A percentile compares a stretch with the other conserved stretches of the same genome.
phyloP scores from a whole-genome alignment of 176 grass and related monocot species.

The Aegilops tauschii region DNA sequence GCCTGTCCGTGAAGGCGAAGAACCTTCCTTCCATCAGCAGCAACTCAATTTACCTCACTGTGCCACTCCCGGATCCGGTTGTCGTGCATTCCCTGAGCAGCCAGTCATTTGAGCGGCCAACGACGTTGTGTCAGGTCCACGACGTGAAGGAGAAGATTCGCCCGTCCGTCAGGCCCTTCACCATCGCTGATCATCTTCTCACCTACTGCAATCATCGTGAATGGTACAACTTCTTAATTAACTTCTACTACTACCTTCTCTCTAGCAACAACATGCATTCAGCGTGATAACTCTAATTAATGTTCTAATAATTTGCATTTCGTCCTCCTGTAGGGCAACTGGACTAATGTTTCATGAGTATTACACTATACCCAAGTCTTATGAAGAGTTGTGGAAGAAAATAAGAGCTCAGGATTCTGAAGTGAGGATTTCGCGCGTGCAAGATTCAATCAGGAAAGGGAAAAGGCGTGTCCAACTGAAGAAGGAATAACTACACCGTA shows the following conservation, averaged over 20 bases:
- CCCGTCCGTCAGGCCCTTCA: slow-evolving; percentile 23
- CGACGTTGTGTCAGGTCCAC: background rate
- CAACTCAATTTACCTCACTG: background rate
- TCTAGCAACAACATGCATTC: background rate
- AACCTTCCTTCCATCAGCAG: background rate
- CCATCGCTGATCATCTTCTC: slow-evolving; percentile 28
- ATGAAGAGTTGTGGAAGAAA: background rate
- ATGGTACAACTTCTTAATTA: background rate
- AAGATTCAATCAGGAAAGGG: background rate
- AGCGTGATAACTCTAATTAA: background rate
- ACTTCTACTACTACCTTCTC: background rate
- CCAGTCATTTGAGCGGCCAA: background rate
- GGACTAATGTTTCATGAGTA: slow-evolving; percentile 22
- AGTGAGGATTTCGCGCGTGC: background rate
- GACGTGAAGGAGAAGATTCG: background rate
- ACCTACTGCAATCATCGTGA: slow-evolving; percentile 6
- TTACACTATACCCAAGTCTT: background rate
- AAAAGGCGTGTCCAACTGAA: background rate
- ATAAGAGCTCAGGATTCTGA: background rate
- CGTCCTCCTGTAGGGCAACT: background rate
- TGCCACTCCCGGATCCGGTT: background rate
- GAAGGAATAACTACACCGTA: background rate
- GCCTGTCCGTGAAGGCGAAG: background rate
- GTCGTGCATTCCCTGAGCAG: background rate
- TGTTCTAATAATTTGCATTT: background rate